Conservation (phyloP, 495 filamentous ascomycete species). For the Xylaria scruposa region DNA sequence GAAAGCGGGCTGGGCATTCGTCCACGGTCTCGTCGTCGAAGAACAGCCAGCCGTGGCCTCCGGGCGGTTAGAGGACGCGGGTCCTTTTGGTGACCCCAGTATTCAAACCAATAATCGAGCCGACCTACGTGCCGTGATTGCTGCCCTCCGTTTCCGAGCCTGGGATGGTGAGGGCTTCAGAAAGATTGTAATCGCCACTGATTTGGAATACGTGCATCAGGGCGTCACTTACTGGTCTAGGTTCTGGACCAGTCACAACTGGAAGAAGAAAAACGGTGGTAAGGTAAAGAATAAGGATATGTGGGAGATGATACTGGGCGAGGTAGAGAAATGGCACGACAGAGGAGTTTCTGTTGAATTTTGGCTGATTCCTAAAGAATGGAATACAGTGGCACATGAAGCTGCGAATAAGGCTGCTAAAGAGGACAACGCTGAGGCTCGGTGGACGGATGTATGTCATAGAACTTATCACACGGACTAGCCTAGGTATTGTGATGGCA, state of each 20-base stretch:
- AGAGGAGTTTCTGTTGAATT: constrained; percentile 44
- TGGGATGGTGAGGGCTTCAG: constrained; percentile 49
- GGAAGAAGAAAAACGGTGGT: constrained; percentile 32
- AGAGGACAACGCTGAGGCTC: not conserved
- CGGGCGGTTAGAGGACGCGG: constrained; percentile 43
- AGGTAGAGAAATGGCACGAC: constrained; percentile 37
- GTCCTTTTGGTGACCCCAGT: constrained; percentile 40
- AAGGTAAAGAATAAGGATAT: constrained; percentile 51
- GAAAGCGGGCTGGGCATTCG: constrained; percentile 48
- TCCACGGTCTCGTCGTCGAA: constrained; percentile 28
- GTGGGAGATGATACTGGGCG: constrained; percentile 50
- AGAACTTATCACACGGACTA: no score
- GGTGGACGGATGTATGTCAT: not conserved
- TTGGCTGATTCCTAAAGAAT: constrained; percentile 50
- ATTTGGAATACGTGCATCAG: constrained; percentile 53
- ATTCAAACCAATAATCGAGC: constrained; percentile 52
- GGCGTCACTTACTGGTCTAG: constrained; percentile 48
- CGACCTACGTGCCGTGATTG: constrained; percentile 49
- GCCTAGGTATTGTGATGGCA: no score
- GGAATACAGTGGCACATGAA: constrained; percentile 49
- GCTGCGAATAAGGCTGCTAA: constrained; percentile 48
- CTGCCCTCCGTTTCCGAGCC: constrained; percentile 42
- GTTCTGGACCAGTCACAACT: constrained; percentile 51
- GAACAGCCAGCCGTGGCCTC: constrained; percentile 21
- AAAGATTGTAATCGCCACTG: constrained; percentile 53